phyloP scores from a whole-genome alignment of 306 rosid genomes.

The Malus domestica region ASM211411v1 NC_041801.1:12154001-12154500 shows the following conservation, averaged over 20 bases:
- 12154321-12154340: not conserved
- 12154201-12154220: slow-evolving; percentile 34
- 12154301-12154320: slow-evolving; percentile 44
- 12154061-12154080: slow-evolving; percentile 43
- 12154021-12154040: slow-evolving; percentile 32
- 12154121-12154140: slow-evolving; percentile 61
- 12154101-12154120: slow-evolving; percentile 42
- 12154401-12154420: too few relatives aligned
- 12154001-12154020: slow-evolving; percentile 36
- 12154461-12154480: not conserved
- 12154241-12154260: slow-evolving; percentile 38
- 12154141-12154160: slow-evolving; percentile 49
- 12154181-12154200: slow-evolving; percentile 49
- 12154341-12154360: not conserved
- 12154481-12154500: not conserved
- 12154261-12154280: slow-evolving; percentile 67
- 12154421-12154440: too few relatives aligned
- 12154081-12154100: slow-evolving; percentile 55
- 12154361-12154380: not conserved
- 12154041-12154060: slow-evolving; percentile 35
- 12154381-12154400: not conserved
- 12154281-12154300: slow-evolving; percentile 46
- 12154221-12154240: slow-evolving; percentile 32
- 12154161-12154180: slow-evolving; percentile 41
- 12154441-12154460: not conserved